Evolutionary conservation across 2,329 filamentous ascomycete genomes (phyloP).

Genomic region (Leptographium wingfieldii): DNA sequence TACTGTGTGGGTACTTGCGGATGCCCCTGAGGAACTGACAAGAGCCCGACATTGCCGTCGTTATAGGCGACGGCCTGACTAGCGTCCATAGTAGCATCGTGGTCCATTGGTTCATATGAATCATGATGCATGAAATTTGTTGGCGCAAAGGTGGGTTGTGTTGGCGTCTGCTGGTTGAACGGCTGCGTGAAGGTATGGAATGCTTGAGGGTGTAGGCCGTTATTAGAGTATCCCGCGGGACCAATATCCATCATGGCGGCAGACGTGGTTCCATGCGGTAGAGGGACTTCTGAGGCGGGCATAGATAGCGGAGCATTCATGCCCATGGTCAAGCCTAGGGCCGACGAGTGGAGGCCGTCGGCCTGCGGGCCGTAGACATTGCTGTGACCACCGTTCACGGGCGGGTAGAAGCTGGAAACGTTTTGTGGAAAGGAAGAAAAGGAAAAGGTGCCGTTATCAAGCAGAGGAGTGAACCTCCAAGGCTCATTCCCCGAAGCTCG

Average conservation of each 20-base stretch:
- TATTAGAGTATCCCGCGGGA: constrained; percentile 45
- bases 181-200: constrained; percentile 52
- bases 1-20: constrained; percentile 1
- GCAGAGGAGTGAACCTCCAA: constrained; percentile 77
- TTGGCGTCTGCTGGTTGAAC: constrained; percentile 50
- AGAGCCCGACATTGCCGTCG: constrained; percentile 1
- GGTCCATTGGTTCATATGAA: constrained; percentile 67
- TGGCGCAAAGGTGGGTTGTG: constrained; percentile 55
- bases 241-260: constrained; percentile 50
- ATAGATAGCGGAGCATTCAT: constrained; percentile 73
- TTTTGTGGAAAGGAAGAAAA: constrained; percentile 73
- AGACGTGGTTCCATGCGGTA: constrained; percentile 38
- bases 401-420: constrained; percentile 73
- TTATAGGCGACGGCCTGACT: constrained; percentile 23
- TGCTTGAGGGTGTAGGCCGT: constrained; percentile 30
- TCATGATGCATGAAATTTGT: constrained; percentile 72
- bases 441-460: constrained; percentile 74
- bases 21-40: constrained; percentile 6
- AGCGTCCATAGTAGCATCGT: constrained; percentile 55
- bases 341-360: constrained; percentile 77
- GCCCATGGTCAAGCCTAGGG: constrained; percentile 59
- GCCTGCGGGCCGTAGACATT: constrained; percentile 73
- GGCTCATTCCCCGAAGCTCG: constrained; percentile 59
- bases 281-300: constrained; percentile 51
- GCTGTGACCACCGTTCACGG: constrained; percentile 69